Percentiles rank a stretch among this genome's conserved stretches.
Evolutionary conservation across 106 monocot species (phyloP).

Genomic region (Acorus gramineus): DNA sequence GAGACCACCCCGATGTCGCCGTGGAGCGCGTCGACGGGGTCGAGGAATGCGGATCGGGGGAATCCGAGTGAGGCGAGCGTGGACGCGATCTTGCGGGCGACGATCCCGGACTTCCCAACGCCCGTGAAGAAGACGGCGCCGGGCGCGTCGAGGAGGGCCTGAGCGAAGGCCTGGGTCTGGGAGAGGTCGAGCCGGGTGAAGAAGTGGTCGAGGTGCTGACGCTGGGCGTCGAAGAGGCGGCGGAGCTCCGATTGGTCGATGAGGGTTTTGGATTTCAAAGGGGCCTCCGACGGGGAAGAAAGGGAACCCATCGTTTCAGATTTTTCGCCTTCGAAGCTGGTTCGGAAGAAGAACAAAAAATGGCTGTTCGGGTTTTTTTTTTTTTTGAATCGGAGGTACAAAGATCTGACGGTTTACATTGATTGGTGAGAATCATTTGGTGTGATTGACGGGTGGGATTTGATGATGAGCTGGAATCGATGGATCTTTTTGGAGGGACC

Average conservation of each 20-base stretch:
- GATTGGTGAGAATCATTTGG: too few species aligned
- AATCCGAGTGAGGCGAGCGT: constrained; percentile 78
- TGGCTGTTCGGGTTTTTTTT: too few species aligned
- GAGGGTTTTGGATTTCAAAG: too few species aligned
- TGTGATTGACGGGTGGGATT: too few species aligned
- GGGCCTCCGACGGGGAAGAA: too few species aligned
- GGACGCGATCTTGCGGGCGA: constrained; percentile 63
- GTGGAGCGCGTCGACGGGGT: constrained; percentile 81
- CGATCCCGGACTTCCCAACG: constrained; percentile 76
- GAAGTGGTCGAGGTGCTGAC: constrained; percentile 53
- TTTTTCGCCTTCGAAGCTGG: too few species aligned
- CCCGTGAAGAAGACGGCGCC: constrained; percentile 71
- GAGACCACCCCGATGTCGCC: constrained; percentile 77
- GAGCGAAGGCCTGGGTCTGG: constrained; percentile 43
- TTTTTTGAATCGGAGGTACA: too few species aligned
- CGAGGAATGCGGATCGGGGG: constrained; percentile 45
- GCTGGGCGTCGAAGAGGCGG: constrained; percentile 52
- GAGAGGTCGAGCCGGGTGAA: constrained; percentile 57
- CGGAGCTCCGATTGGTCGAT: constrained; percentile 20
- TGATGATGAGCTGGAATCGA: too few species aligned
- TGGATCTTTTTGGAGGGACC: too few species aligned
- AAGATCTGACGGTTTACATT: too few species aligned
- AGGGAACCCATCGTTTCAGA: too few species aligned
- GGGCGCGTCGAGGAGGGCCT: constrained; percentile 41
- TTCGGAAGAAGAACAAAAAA: too few species aligned